Evolutionary conservation across 2,329 filamentous ascomycete species (phyloP).

Genomic region (Penicillium italicum): DNA sequence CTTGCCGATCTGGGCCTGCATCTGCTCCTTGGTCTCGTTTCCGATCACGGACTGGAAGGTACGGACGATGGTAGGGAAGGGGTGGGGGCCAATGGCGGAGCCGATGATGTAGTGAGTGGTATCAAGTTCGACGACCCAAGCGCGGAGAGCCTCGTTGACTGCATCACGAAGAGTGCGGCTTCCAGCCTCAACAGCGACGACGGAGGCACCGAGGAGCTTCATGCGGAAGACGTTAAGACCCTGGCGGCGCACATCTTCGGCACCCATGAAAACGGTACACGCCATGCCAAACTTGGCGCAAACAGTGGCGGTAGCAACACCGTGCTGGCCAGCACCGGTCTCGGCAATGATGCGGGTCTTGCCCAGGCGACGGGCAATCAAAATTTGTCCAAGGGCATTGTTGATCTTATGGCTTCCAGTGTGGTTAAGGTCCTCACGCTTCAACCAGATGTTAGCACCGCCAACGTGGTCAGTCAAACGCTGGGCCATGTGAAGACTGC

Average conservation of each 20-base stretch:
- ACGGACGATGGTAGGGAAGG: slow-evolving; percentile 94
- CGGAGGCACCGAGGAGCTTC: slow-evolving; percentile 88
- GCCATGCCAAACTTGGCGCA: slow-evolving; percentile 98
- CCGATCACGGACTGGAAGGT: slow-evolving; percentile 98
- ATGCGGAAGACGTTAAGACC: slow-evolving; percentile 98
- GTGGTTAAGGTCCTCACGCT: slow-evolving; percentile 96
- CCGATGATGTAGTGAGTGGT: slow-evolving; percentile 98
- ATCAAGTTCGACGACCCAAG: slow-evolving; percentile 88
- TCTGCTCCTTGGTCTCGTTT: slow-evolving; percentile 87
- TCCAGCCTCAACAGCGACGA: slow-evolving; percentile 88
- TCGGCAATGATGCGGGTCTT: slow-evolving; percentile 98
- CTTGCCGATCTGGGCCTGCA: slow-evolving; percentile 78
- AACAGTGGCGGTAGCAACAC: slow-evolving; percentile 94
- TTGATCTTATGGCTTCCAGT: slow-evolving; percentile 99
- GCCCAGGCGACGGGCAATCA: slow-evolving; percentile 78
- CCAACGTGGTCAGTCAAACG: slow-evolving; percentile 83
- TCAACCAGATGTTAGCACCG: slow-evolving; percentile 95
- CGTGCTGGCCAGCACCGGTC: slow-evolving; percentile 95
- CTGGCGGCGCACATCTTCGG: slow-evolving; percentile 92
- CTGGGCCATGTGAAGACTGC: slow-evolving; percentile 83
- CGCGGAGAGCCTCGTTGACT: slow-evolving; percentile 91
- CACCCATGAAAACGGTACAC: slow-evolving; percentile 97
- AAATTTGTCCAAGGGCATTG: slow-evolving; percentile 90
- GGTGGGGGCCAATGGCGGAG: slow-evolving; percentile 93
- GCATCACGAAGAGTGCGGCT: slow-evolving; percentile 78